Evolutionary conservation across 306 rosid genomes (phyloP).

Genomic region (Oemleria cerasiformis): DNA sequence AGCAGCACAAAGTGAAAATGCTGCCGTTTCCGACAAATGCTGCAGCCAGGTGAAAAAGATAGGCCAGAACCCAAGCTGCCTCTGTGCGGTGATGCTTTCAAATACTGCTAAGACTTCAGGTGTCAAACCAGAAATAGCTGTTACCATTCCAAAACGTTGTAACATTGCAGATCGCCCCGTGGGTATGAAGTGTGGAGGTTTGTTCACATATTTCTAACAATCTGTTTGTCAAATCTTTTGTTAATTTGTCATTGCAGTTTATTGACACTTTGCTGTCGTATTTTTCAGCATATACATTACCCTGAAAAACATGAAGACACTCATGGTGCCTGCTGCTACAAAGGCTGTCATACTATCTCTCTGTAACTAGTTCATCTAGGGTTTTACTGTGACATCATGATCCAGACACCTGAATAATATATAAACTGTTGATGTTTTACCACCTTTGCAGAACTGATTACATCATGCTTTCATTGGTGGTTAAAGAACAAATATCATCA

Average conservation of each 20-base stretch:
- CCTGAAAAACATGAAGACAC: slow-evolving; percentile 30
- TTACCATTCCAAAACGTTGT: slow-evolving; percentile 59
- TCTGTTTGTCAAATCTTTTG: not conserved
- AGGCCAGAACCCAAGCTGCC: slow-evolving; percentile 42
- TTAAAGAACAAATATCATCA: not conserved
- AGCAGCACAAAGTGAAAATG: slow-evolving; percentile 40
- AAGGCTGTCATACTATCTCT: not conserved
- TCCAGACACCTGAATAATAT: slow-evolving; percentile 19
- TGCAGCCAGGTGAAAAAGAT: slow-evolving; percentile 44
- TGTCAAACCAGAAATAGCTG: slow-evolving; percentile 38
- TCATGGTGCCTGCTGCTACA: not conserved
- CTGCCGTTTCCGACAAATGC: slow-evolving; percentile 39
- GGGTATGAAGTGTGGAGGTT: slow-evolving; percentile 56
- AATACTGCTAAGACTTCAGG: slow-evolving; percentile 42
- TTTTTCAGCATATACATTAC: slow-evolving; percentile 40
- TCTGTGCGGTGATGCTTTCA: slow-evolving; percentile 49
- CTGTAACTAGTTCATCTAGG: slow-evolving; percentile 19
- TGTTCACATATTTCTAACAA: not conserved
- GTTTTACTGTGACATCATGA: slow-evolving; percentile 1
- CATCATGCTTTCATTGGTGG: not conserved
- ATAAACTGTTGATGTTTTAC: slow-evolving; percentile 9
- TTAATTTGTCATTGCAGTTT: not conserved
- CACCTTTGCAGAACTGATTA: not conserved
- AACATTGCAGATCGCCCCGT: slow-evolving; percentile 39
- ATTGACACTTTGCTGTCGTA: not conserved